Evolutionary conservation across 2,329 filamentous ascomycete species (phyloP), one percentile per base, ranked within the genome.

Genomic region (Apiospora saccharicola): DNA sequence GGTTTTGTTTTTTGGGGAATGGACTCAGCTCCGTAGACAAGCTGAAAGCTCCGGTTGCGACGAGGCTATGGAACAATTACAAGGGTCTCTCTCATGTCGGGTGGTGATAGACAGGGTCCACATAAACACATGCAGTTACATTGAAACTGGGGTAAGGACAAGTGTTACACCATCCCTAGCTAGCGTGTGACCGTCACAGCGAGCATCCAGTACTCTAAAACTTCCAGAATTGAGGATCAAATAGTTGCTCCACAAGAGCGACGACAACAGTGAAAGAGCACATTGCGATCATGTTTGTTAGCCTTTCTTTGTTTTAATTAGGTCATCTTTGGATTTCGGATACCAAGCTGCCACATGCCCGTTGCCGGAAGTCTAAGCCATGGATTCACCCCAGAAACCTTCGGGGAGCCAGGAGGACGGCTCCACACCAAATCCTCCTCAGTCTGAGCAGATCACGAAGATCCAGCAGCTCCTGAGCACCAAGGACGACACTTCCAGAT

Each of bases 401-500:
- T 41, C 26, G 16, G 30, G 16, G 13, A 51, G 41, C 57, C 57
- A 41, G 22, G 57, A 64, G 8, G 34, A 64, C 22, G 57, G 37
- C n/a, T 68, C 30, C 43, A 46, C 44, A 30, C 26, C 43, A 22
- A 67, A 51, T 24, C 41, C 30, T 24, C 41, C 30, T 41, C 57
- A 64, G 57, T 4, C 57, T 19, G 57, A 68, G 75, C 79, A 71
- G 0, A 44, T 89, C 70, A 81, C 86, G 69, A 88, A 88, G 76
- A 86, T 92, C 70, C 83, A 89, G 74, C 77, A 83, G 1, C 85
- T 92, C 3, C 85, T 93, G 46, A 83, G 84, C 71, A 81, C 88
- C 71, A 90, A 89, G 73, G 87, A 92, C 78, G 91, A 93, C 78
- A 93, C 91, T 0, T 89, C 90, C 26, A 87, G 90, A 77, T 93